Evolutionary conservation across 768 basidiomycete species (phyloP), one percentile per base, ranked within the genome.

Genomic region (Termitomyces sp.): DNA sequence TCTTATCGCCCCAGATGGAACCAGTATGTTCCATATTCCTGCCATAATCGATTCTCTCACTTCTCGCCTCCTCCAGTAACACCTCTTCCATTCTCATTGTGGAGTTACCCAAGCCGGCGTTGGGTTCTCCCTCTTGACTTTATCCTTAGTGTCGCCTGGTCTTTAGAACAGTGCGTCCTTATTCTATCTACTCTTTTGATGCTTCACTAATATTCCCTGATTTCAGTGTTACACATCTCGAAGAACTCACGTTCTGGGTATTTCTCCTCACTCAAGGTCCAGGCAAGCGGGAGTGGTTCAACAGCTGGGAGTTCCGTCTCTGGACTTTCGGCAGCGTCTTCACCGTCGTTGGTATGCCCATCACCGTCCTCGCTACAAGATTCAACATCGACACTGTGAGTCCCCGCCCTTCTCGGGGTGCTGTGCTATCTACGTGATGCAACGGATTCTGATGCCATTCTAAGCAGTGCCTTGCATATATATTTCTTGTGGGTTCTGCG

Each of bases 171-270:
- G 91, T 93, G 66, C 62, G 87, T 64, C 54, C 57, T 32, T 39
- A 24, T 49, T 39, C 22, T 37, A 49, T 12, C 34, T 62, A 32
- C 57, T 26, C n/a, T 30, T 45, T 16, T 55, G 13, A 46, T 56
- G 47, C 44, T 34, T 56, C 39, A 5, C 26, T 58, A 39, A 56
- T 46, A 49, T 20, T 57, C 62, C 49, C 45, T 39, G 36, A 32
- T 10, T 45, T 10, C 59, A 91, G 89, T 14, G 79, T 89, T 37
- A 91, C 91, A 2, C 91, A 93, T 71, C 80, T 93, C 30, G 91
- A 93, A 84, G 90, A 91, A 68, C 78, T 93, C 14, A 77, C 85
- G 0, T 93, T 92, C 66, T 93, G 91, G 91, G 66, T 93, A 30
- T 93, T 93, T 69, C 79, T 93, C 22, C 79, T 91, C 32, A 82